Base-by-base conservation (phyloP, 768 basidiomycete species). In the Amanita pseudoporphyria region DNA sequence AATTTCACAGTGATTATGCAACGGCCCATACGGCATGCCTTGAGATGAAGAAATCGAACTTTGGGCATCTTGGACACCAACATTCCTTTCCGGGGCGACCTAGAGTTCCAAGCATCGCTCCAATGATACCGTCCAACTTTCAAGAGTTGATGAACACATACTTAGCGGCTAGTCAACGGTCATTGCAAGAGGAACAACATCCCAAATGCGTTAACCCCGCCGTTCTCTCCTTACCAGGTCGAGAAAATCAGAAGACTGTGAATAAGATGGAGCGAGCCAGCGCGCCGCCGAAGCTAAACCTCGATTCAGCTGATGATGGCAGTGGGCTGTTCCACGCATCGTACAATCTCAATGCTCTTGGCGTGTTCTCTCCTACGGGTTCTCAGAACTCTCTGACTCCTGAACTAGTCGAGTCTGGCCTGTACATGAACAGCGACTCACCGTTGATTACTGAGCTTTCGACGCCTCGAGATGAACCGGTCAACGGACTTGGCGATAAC, bases 21-120 rank as follows among this genome's bases (percentile, higher is more conserved):
- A 58, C 63, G 37, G 70, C 69, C 3, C 59, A 69, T 49, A 61
- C 65, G 9, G 67, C 67, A 32, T 67, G 67, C 49, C 57, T 65
- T 54, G 61, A 62, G 47, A 60, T 50, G 51, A 68, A 58, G 59
- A 63, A 56, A 57, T 45, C 48, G 19, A 40, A 52, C 42, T 33
- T 16, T 5, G 19, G 43, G n/a, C n/a, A n/a, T n/a, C n/a, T n/a
- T n/a, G n/a, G n/a, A 32, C 26, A 28, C 3, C 26, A 28, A 28
- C 26, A 28, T 7, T 28, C 26, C 26, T 35, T 38, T 18, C 19
- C 14, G 9, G 16, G 50, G 24, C 63, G 62, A 12, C 68, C 69
- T 2, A 64, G 70, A 32, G 60, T 71, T 14, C 73, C 73, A 2
- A 71, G 69, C 48, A 62, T 72, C 32, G 63, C 62, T 9, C 69